A percentile compares a stretch with the other conserved stretches of the same genome.
phyloP scores from a whole-genome alignment of 2,329 filamentous ascomycete genomes.

The Chrysoporthe deuterocubensis region DNA sequence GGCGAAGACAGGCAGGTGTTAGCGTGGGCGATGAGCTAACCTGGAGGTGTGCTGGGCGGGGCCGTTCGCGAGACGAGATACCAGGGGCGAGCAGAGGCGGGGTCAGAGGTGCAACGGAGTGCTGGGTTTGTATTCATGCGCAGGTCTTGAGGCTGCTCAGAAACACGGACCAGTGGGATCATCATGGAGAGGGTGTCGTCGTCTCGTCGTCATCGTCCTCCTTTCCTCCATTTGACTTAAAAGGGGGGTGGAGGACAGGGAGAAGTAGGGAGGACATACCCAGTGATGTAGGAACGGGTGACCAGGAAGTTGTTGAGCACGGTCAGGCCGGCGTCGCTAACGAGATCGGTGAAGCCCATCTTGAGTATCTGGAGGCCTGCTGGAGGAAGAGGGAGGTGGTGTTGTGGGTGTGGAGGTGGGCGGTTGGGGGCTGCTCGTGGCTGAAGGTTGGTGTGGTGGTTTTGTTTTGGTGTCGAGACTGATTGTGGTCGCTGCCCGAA shows the following conservation, averaged over 20 bases:
- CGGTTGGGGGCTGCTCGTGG: background rate
- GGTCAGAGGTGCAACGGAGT: slow-evolving; percentile 72
- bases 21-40: slow-evolving; percentile 5
- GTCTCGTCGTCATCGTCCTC: background rate
- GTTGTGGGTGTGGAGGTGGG: slow-evolving; percentile 4
- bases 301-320: slow-evolving; percentile 68
- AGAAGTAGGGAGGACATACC: slow-evolving; percentile 58
- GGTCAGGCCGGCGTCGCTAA: slow-evolving; percentile 36
- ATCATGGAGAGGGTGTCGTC: slow-evolving; percentile 54
- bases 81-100: background rate
- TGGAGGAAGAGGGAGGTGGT: background rate
- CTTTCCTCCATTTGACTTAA: background rate
- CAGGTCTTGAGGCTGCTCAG: slow-evolving; percentile 84
- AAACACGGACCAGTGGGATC: slow-evolving; percentile 85
- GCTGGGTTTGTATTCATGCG: slow-evolving; percentile 69
- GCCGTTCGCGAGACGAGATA: background rate
- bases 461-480: slow-evolving; percentile 16
- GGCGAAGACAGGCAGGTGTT: slow-evolving; percentile 1
- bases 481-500: slow-evolving; percentile 27
- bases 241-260: background rate
- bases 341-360: slow-evolving; percentile 38
- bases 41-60: background rate
- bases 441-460: slow-evolving; percentile 4
- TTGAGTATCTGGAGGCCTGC: slow-evolving; percentile 5
- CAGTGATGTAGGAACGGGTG: slow-evolving; percentile 75